Percentiles rank a stretch among this genome's conserved stretches.
phyloP scores from a whole-genome alignment of 805 yeast species.

The Phaffomyces thermotolerans region DNA sequence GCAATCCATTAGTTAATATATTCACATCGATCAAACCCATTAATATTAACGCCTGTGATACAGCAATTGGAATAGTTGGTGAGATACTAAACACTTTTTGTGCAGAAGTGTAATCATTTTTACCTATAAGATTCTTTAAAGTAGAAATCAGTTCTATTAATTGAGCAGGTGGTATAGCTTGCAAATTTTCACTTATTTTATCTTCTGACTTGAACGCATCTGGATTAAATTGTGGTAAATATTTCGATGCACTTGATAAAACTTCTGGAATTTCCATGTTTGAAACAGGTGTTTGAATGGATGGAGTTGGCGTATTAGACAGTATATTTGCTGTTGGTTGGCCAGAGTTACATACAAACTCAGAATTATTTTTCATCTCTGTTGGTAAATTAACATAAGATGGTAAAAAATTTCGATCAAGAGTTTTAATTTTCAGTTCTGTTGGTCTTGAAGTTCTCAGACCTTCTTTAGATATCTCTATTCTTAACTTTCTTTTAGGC shows the following conservation, averaged over 20 bases:
- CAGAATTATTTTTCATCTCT: slow-evolving; percentile 11
- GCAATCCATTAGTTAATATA: slow-evolving; percentile 51
- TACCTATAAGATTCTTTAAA: slow-evolving; percentile 40
- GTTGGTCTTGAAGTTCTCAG: slow-evolving; percentile 29
- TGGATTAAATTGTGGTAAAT: slow-evolving; percentile 42
- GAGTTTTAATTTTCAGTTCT: slow-evolving; percentile 35
- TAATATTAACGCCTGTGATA: slow-evolving; percentile 65
- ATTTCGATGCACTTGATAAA: slow-evolving; percentile 46
- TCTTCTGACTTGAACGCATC: slow-evolving; percentile 46
- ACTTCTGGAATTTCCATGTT: slow-evolving; percentile 35
- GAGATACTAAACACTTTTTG: slow-evolving; percentile 45
- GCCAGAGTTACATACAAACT: slow-evolving; percentile 24
- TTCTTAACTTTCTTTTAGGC: slow-evolving; percentile 39
- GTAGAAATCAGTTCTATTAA: slow-evolving; percentile 63
- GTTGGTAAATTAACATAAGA: slow-evolving; percentile 50
- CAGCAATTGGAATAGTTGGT: slow-evolving; percentile 54
- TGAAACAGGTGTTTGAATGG: background rate
- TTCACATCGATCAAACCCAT: slow-evolving; percentile 72
- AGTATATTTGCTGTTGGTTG: no score
- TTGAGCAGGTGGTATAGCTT: slow-evolving; percentile 63
- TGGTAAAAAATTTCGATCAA: slow-evolving; percentile 44
- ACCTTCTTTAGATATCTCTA: slow-evolving; percentile 59
- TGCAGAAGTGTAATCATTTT: slow-evolving; percentile 33
- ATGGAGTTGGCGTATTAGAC: slow-evolving; percentile 1
- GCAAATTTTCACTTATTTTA: slow-evolving; percentile 52